These are phyloP conservation scores for Potentilla sterilis DNA, from an alignment of 306 rosid genomes.

Conservation along the genomic window DNA sequence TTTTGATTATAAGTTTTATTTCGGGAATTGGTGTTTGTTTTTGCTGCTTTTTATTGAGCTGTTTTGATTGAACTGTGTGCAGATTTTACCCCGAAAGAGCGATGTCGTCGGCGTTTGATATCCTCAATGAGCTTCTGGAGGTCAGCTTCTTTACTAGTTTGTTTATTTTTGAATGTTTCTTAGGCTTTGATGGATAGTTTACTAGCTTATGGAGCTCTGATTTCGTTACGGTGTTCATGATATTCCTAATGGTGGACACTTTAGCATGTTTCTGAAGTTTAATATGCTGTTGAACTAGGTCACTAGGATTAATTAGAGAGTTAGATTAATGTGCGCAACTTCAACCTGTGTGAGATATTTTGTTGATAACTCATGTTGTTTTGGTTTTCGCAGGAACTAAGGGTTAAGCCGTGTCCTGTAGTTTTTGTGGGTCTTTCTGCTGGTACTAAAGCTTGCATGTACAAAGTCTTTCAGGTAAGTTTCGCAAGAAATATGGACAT, in stretches of 20 bases:
- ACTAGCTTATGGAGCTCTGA: conserved; percentile 12
- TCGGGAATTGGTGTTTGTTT: not conserved
- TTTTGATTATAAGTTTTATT: not conserved
- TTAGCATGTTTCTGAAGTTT: not conserved
- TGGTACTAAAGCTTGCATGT: conserved; percentile 87
- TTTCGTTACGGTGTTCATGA: not conserved
- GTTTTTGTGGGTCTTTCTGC: conserved; percentile 83
- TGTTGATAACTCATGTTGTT: conserved; percentile 15
- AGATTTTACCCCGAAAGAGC: conserved; percentile 79
- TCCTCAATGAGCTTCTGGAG: conserved; percentile 86
- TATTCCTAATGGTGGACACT: not conserved
- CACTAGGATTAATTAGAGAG: not conserved
- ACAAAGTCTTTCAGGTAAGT: conserved; percentile 76
- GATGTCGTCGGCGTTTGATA: conserved; percentile 64
- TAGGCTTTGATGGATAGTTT: conserved; percentile 21
- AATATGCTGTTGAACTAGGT: not conserved
- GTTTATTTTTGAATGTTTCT: conserved; percentile 12
- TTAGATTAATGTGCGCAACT: conserved; percentile 8
- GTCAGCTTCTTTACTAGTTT: conserved; percentile 31
- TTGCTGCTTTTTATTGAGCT: not conserved
- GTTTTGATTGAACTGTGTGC: conserved; percentile 26
- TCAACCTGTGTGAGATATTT: conserved; percentile 10
- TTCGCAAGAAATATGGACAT: not conserved
- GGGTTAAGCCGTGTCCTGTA: conserved; percentile 63
- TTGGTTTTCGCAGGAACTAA: conserved; percentile 62